Base-by-base conservation (phyloP, 176 grass and related monocot genomes). In the Ensete ventricosum region DNA sequence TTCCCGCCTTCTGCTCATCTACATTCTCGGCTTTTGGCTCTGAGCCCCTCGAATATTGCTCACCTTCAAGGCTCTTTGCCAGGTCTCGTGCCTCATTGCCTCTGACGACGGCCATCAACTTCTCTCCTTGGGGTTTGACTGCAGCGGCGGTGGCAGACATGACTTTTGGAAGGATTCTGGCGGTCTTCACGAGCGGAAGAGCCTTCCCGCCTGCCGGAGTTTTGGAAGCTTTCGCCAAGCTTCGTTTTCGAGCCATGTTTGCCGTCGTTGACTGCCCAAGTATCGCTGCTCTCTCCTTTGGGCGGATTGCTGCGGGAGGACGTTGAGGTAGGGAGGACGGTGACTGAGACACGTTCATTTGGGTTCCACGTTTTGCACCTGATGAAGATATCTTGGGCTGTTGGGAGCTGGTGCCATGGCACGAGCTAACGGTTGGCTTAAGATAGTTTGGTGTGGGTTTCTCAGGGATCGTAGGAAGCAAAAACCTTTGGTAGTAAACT, bases 381-480 rank as follows among this genome's bases (percentile, higher is more conserved):
- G 34, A 43, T 43, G 34, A 43, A 43, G 34, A 43, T 43, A 43
- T 43, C 34, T 43, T 43, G 34, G 34, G 34, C 34, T 43, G 34
- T 43, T 11, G 67, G 67, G 17, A 50, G 34, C 9, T n/a, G 48
- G 68, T 12, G 48, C 17, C 68, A 9, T 71, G 43, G 7, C 11
- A 10, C 10, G 68, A 71, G 68, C 68, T 71, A 11, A 71, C 21
- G 19, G 68, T 71, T 8, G 48, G 68, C 34, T 71, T 71, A 16
- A 71, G 68, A 52, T 71, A 71, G 17, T 51, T 49, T 2, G 48
- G 68, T 11, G 13, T 51, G 14, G 68, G 68, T 48, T 71, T 49
- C 68, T 71, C 68, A 2, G 43, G 34, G 2, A 51, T 71, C 49
- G 19, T 65, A 2, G 63, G 23, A 65, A 27, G 63, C 9, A 21